phyloP scores from a whole-genome alignment of 176 grass and related monocot species.

The Juncus effusus region DNA sequence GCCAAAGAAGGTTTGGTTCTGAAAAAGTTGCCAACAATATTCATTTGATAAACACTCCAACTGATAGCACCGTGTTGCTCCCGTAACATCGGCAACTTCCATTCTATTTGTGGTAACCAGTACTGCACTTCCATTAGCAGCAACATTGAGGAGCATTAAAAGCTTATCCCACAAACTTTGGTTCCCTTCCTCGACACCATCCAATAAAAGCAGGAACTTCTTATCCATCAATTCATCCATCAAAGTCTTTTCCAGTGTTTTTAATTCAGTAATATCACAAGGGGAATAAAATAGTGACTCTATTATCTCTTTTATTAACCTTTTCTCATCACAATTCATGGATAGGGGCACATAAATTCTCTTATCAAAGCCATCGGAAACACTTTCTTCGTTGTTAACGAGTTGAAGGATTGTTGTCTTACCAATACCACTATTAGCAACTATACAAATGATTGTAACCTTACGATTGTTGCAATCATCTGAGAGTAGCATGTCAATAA shows the following conservation, averaged over 20 bases:
- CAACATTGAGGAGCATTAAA: background rate
- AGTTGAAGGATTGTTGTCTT: background rate
- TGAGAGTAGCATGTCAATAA: background rate
- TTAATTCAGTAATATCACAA: background rate
- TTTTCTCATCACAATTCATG: constrained; percentile 3
- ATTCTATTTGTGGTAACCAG: constrained; percentile 17
- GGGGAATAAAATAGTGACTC: background rate
- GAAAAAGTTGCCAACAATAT: background rate
- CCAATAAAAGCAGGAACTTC: constrained; percentile 11
- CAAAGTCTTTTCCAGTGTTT: background rate
- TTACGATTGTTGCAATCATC: background rate
- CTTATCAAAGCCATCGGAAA: background rate
- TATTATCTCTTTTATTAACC: constrained; percentile 15
- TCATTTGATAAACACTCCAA: constrained; percentile 21
- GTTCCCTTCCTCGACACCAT: constrained; percentile 24
- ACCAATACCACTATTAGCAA: background rate
- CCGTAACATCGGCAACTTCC: background rate
- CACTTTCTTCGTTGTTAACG: background rate
- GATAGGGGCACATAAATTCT: background rate
- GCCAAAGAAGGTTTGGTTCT: background rate
- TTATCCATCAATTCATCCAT: background rate
- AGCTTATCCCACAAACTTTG: background rate
- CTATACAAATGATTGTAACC: background rate
- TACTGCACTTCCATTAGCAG: constrained; percentile 19
- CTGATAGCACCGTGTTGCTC: background rate